These are phyloP conservation scores for Geranium rotundifolium DNA, from an alignment of 345 rosid species.

Conservation along the genomic window DNA sequence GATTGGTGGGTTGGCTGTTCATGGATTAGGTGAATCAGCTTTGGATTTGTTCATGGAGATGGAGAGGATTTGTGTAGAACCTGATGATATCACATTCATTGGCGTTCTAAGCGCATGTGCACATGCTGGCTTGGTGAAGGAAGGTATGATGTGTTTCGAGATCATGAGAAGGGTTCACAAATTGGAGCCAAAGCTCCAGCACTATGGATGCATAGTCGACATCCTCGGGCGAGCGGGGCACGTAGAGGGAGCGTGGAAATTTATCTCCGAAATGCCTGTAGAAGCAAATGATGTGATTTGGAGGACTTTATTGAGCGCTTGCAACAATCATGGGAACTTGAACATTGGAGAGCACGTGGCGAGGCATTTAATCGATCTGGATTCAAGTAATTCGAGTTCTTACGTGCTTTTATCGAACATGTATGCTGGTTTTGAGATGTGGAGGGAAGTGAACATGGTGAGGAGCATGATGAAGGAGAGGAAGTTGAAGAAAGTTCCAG, in stretches of 20 bases:
- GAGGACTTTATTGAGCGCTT: constrained; percentile 34
- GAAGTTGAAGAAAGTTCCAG: constrained; percentile 26
- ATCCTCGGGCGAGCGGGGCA: constrained; percentile 37
- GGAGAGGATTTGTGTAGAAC: constrained; percentile 19
- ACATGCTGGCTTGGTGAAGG: constrained; percentile 38
- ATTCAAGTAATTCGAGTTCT: constrained; percentile 23
- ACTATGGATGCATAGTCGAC: constrained; percentile 46
- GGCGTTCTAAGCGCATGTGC: constrained; percentile 30
- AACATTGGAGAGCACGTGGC: constrained; percentile 22
- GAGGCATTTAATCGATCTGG: constrained; percentile 15
- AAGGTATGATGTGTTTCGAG: constrained; percentile 39
- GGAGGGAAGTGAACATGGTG: constrained; percentile 22
- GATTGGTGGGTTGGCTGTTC: constrained; percentile 37
- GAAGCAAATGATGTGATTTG: constrained; percentile 33
- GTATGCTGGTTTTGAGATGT: constrained; percentile 33
- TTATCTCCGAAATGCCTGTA: constrained; percentile 32
- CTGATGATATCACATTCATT: constrained; percentile 35
- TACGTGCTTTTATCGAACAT: constrained; percentile 31
- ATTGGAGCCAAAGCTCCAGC: constrained; percentile 32
- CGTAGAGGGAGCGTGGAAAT: constrained; percentile 24
- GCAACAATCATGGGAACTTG: constrained; percentile 18
- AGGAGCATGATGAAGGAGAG: constrained; percentile 31
- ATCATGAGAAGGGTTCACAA: constrained; percentile 34
- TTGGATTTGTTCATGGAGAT: constrained; percentile 27
- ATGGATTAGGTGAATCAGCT: constrained; percentile 37